Conservation (phyloP, 75 land plant genomes). For the Cupressus sempervirens region DNA sequence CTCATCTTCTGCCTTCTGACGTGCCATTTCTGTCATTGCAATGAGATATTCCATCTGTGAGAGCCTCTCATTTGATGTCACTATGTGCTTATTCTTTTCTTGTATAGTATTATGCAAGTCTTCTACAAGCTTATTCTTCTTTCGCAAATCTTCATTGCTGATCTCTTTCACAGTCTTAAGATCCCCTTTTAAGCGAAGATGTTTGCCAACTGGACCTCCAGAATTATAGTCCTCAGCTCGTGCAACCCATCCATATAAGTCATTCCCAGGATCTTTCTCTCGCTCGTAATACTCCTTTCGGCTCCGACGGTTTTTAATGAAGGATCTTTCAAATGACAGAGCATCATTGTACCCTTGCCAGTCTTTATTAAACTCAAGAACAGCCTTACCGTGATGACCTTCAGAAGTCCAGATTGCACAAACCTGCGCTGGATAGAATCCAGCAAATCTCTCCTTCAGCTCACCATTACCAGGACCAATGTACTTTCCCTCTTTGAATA, state of each 20-base stretch:
- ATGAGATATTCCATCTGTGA: background rate
- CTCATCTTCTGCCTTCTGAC: background rate
- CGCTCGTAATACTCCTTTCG: slow-evolving; percentile 37
- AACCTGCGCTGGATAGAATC: slow-evolving; percentile 49
- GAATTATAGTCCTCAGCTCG: slow-evolving; percentile 56
- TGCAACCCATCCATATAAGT: slow-evolving; percentile 79
- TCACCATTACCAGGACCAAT: slow-evolving; percentile 55
- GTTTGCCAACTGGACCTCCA: slow-evolving; percentile 32
- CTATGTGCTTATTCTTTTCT: slow-evolving; percentile 31
- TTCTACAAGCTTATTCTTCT: slow-evolving; percentile 36
- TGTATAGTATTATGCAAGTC: slow-evolving; percentile 39
- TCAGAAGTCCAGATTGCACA: slow-evolving; percentile 47
- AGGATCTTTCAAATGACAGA: slow-evolving; percentile 64
- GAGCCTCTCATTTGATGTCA: background rate
- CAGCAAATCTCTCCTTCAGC: slow-evolving; percentile 46
- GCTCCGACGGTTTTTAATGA: slow-evolving; percentile 42
- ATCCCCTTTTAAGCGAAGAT: slow-evolving; percentile 46
- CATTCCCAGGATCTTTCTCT: slow-evolving; percentile 1
- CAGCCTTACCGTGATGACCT: slow-evolving; percentile 61
- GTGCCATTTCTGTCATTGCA: background rate
- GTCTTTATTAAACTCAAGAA: slow-evolving; percentile 60
- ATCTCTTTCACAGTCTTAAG: slow-evolving; percentile 50
- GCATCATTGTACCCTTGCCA: slow-evolving; percentile 73
- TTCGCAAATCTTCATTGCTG: slow-evolving; percentile 34
- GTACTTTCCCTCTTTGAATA: slow-evolving; percentile 34